These are phyloP conservation scores for Nematodospora valgi DNA, from an alignment of 805 yeast species.

Conservation along the genomic window DNA sequence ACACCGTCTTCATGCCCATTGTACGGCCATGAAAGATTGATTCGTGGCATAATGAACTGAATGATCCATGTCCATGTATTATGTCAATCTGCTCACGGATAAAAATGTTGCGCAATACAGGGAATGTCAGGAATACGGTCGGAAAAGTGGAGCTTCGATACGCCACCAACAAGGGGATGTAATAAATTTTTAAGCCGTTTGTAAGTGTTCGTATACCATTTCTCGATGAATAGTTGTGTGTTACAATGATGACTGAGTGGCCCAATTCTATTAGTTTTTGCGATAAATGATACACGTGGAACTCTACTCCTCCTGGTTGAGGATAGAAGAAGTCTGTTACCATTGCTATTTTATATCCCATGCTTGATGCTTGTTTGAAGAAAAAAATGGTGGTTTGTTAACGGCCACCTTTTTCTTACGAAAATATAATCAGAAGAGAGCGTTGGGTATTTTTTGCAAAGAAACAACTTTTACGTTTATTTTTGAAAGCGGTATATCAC, in stretches of 20 bases:
- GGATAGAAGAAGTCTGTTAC: conserved; percentile 97
- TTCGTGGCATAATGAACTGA: conserved; percentile 83
- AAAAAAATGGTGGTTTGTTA: no score
- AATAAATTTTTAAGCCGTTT: conserved; percentile 90
- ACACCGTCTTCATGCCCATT: conserved; percentile 87
- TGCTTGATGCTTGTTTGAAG: conserved; percentile 8
- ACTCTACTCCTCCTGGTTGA: conserved; percentile 97
- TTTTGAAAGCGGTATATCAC: no score
- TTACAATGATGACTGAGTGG: conserved; percentile 79
- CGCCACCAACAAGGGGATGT: conserved; percentile 78
- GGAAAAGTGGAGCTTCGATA: conserved; percentile 86
- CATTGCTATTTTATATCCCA: conserved; percentile 54
- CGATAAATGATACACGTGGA: conserved; percentile 88
- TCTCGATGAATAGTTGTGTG: conserved; percentile 85
- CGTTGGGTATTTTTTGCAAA: no score
- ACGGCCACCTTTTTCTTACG: no score
- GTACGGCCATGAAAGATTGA: conserved; percentile 88
- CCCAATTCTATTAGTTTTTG: conserved; percentile 78
- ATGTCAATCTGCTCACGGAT: conserved; percentile 83
- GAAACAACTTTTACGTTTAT: no score
- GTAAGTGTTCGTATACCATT: conserved; percentile 79
- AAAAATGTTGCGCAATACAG: conserved; percentile 78
- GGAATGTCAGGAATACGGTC: conserved; percentile 83
- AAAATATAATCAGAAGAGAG: no score
- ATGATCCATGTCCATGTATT: conserved; percentile 94